Conservation (phyloP, 1,284 basidiomycete species). For the Boletus sp. region DNA sequence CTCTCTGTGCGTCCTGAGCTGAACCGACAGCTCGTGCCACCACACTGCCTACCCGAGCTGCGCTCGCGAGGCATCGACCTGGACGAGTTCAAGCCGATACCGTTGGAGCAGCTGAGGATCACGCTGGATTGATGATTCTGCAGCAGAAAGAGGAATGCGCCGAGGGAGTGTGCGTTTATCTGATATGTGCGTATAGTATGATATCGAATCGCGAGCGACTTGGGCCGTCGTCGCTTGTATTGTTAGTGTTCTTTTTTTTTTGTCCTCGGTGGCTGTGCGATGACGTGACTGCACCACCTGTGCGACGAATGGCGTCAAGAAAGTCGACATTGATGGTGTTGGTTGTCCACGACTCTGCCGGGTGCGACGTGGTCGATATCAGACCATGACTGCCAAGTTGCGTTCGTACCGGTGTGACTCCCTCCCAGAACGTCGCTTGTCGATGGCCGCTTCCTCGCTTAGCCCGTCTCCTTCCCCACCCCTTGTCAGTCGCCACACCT, state of each 20-base stretch:
- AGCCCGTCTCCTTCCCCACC: constrained; percentile 30
- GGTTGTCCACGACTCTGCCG: no score
- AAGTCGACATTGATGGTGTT: background rate
- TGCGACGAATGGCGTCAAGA: constrained; percentile 21
- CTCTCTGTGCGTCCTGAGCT: constrained; percentile 96
- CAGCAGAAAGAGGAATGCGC: constrained; percentile 35
- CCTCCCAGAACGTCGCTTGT: constrained; percentile 64
- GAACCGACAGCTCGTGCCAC: constrained; percentile 88
- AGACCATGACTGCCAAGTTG: no score
- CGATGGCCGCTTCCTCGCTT: constrained; percentile 23
- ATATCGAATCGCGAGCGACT: constrained; percentile 39
- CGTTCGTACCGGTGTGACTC: constrained; percentile 66
- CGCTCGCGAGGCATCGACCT: constrained; percentile 85
- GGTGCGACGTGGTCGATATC: background rate
- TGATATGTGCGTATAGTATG: constrained; percentile 43
- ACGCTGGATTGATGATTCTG: constrained; percentile 72
- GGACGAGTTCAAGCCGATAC: constrained; percentile 93
- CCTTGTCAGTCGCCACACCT: constrained; percentile 5
- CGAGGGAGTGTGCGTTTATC: constrained; percentile 26
- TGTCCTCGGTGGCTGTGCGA: constrained; percentile 26
- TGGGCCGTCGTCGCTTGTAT: constrained; percentile 28
- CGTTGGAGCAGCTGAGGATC: constrained; percentile 89
- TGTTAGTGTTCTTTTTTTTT: constrained; percentile 7
- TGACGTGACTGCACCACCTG: constrained; percentile 18
- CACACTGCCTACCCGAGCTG: constrained; percentile 88